Conservation (phyloP, 1,284 basidiomycete genomes). For the Cryptococcus amylolentus region DNA sequence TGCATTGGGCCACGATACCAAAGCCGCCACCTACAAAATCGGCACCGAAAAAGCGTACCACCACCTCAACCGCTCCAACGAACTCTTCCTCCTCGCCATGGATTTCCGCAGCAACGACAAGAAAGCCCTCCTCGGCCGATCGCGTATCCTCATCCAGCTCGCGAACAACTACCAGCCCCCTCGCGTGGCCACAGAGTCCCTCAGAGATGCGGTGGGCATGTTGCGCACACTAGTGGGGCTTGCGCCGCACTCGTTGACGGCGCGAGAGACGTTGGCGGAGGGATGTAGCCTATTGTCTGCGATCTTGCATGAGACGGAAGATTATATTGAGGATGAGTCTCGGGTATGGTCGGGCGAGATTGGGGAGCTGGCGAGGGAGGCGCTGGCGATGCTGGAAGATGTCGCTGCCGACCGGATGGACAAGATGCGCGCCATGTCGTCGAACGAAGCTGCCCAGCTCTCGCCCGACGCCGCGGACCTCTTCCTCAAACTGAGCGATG, state of each 20-base stretch:
- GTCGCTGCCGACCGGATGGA: constrained; percentile 46
- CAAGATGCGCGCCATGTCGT: constrained; percentile 23
- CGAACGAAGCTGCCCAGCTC: constrained; percentile 29
- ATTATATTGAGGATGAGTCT: constrained; percentile 25
- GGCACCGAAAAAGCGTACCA: constrained; percentile 43
- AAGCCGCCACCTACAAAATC: constrained; percentile 33
- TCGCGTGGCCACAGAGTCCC: constrained; percentile 20
- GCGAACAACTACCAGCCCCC: constrained; percentile 35
- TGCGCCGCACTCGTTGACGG: constrained; percentile 28
- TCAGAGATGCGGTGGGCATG: constrained; percentile 29
- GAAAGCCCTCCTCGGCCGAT: constrained; percentile 35
- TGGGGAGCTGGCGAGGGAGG: constrained; percentile 35
- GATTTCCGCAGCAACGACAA: constrained; percentile 22
- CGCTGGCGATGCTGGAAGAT: constrained; percentile 39
- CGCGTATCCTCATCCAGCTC: constrained; percentile 38
- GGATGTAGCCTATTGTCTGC: constrained; percentile 25
- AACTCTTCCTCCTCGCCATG: constrained; percentile 37
- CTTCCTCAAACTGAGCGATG: constrained; percentile 36
- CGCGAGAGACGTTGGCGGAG: constrained; percentile 28
- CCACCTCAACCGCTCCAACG: constrained; percentile 40
- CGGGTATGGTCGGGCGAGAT: constrained; percentile 35
- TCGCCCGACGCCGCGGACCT: constrained; percentile 40
- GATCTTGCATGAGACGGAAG: constrained; percentile 28
- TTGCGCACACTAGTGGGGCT: constrained; percentile 23
- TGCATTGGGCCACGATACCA: constrained; percentile 42